A percentile compares a stretch with the other conserved stretches of the same genome.
These are phyloP conservation scores for Fusarium sp. DNA, from an alignment of 2,329 filamentous ascomycete species.

Conservation along the genomic window DNA sequence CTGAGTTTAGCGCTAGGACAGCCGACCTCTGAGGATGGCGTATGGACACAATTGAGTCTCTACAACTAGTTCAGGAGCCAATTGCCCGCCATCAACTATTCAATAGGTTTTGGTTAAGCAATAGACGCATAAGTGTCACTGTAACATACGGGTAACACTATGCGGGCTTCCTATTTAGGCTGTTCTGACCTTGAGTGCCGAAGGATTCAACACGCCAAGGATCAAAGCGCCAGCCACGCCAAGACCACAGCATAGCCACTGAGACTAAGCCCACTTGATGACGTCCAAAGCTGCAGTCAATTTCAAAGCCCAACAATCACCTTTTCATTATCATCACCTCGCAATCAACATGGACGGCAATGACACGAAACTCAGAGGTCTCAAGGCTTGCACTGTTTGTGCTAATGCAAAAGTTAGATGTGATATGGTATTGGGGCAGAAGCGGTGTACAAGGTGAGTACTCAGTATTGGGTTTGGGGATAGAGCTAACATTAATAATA, in stretches of 20 bases:
- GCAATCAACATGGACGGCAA: background rate
- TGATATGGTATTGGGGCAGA: constrained; percentile 8
- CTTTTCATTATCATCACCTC: background rate
- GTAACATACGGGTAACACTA: no score
- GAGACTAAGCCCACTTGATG: background rate
- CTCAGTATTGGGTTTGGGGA: fast-evolving
- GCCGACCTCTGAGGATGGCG: fast-evolving
- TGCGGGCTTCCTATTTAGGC: background rate
- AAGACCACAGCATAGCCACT: background rate
- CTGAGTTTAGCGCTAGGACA: no score
- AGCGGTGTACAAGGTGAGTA: constrained; percentile 10
- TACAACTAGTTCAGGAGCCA: background rate
- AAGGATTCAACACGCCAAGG: background rate
- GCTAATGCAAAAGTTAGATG: constrained; percentile 19
- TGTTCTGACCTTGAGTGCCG: background rate
- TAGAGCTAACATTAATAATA: background rate
- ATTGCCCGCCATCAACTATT: fast-evolving
- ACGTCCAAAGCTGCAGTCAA: background rate
- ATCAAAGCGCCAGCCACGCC: background rate
- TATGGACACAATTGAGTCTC: background rate
- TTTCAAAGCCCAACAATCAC: background rate
- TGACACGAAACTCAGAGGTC: background rate
- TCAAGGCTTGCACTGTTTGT: constrained; percentile 17
- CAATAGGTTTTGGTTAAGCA: no score
- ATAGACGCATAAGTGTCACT: background rate